phyloP scores from a whole-genome alignment of 2,329 filamentous ascomycete genomes.

The Sporothrix euskadiensis region DNA sequence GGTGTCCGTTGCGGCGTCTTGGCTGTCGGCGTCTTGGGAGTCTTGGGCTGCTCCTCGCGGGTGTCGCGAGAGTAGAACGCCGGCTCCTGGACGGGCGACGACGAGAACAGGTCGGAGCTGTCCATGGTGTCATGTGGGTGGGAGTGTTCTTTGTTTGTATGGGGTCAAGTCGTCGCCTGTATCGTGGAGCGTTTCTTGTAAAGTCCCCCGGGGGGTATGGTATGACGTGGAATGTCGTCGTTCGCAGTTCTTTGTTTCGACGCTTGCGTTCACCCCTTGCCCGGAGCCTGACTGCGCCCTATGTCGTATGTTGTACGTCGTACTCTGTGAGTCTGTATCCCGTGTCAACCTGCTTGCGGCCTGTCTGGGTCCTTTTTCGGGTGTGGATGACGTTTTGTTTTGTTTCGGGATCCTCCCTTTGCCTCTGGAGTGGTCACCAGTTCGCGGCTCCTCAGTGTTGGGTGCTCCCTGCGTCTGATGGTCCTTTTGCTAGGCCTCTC shows the following conservation, averaged over 20 bases:
- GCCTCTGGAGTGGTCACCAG: background rate
- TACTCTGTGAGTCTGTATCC: background rate
- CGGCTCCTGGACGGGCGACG: constrained; percentile 32
- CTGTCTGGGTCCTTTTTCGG: background rate
- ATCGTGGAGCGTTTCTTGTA: background rate
- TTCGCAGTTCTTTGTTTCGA: background rate
- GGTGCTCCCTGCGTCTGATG: background rate
- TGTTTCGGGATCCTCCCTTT: constrained; percentile 14
- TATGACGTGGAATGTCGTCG: constrained; percentile 19
- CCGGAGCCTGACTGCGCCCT: constrained; percentile 8
- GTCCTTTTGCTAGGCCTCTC: background rate
- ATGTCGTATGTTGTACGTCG: background rate
- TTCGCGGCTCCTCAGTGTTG: background rate
- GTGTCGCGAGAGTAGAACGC: constrained; percentile 7
- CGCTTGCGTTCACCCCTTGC: constrained; percentile 2
- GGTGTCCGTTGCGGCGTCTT: constrained; percentile 33
- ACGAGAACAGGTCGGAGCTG: constrained; percentile 34
- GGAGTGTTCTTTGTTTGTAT: background rate
- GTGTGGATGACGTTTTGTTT: constrained; percentile 26
- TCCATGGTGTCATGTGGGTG: constrained; percentile 29
- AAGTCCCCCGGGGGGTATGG: background rate
- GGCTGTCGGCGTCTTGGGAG: constrained; percentile 50
- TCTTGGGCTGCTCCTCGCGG: constrained; percentile 42
- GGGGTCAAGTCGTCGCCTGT: background rate
- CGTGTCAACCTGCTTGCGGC: background rate